Conservation (phyloP, 805 yeast species). For the Jamesozyma piceae region DNA sequence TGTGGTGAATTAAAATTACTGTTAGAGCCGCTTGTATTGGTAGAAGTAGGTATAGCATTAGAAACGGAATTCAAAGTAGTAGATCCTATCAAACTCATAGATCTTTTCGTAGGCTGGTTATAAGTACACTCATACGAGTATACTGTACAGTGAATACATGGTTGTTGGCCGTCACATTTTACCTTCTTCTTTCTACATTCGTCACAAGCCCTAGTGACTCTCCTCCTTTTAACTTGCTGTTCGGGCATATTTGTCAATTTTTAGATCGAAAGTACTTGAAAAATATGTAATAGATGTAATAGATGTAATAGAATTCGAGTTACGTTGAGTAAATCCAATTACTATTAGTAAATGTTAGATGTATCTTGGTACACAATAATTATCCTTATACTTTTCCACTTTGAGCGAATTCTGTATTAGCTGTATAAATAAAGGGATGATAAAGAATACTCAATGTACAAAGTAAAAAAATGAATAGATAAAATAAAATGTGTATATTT, state of each 20-base stretch:
- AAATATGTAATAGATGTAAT: no score
- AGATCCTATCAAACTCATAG: not conserved
- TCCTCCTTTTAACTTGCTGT: constrained; percentile 26
- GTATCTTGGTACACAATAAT: no score
- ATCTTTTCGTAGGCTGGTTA: constrained; percentile 53
- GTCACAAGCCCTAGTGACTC: constrained; percentile 41
- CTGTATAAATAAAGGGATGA: no score
- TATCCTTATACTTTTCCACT: no score
- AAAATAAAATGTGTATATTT: no score
- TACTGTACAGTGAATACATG: constrained; percentile 81
- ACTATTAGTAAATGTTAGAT: no score
- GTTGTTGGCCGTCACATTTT: constrained; percentile 77
- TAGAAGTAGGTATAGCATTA: not conserved
- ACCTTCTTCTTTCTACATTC: constrained; percentile 60
- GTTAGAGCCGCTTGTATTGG: not conserved
- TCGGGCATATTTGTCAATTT: constrained; percentile 7
- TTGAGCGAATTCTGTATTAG: no score
- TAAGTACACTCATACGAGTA: constrained; percentile 79
- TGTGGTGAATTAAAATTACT: not conserved
- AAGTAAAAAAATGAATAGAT: no score
- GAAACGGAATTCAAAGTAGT: not conserved
- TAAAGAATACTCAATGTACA: no score
- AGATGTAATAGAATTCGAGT: not conserved
- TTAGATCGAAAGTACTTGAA: no score
- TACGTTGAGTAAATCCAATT: no score